Conservation (phyloP, 768 basidiomycete species). For the Rhodotorula kratochvilovae region DNA sequence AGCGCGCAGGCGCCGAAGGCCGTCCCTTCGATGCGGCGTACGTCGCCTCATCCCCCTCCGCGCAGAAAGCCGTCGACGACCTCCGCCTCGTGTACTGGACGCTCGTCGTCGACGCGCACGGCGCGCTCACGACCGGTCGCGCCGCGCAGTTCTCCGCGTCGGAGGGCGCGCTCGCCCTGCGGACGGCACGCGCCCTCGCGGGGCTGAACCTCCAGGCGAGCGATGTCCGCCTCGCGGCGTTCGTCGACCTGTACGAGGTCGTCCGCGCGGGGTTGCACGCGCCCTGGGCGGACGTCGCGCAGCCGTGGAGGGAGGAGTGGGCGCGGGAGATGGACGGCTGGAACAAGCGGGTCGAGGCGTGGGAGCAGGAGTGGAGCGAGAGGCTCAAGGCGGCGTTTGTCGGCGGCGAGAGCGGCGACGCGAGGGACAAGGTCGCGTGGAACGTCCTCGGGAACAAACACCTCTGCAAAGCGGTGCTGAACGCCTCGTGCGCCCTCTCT, state of each 20-base stretch:
- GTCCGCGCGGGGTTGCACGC: background rate
- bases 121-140: slow-evolving; percentile 7
- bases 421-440: background rate
- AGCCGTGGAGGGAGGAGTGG: background rate
- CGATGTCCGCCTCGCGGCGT: slow-evolving; percentile 3
- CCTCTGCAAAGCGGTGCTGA: background rate
- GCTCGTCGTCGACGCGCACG: slow-evolving; percentile 5
- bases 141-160: background rate
- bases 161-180: background rate
- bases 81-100: background rate
- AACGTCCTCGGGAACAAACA: background rate
- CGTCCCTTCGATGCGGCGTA: background rate
- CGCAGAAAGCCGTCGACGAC: background rate
- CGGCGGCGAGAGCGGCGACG: background rate
- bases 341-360: slow-evolving; percentile 1
- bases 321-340: background rate
- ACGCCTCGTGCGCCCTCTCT: slow-evolving; percentile 4
- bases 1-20: background rate
- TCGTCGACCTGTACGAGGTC: background rate
- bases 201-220: background rate
- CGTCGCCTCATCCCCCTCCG: background rate
- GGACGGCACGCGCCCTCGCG: background rate
- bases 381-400: background rate
- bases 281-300: background rate
- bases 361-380: slow-evolving; percentile 3